These are phyloP conservation scores for Neonectria hederae DNA, from an alignment of 2,329 filamentous ascomycete genomes.

Conservation along the genomic window DNA sequence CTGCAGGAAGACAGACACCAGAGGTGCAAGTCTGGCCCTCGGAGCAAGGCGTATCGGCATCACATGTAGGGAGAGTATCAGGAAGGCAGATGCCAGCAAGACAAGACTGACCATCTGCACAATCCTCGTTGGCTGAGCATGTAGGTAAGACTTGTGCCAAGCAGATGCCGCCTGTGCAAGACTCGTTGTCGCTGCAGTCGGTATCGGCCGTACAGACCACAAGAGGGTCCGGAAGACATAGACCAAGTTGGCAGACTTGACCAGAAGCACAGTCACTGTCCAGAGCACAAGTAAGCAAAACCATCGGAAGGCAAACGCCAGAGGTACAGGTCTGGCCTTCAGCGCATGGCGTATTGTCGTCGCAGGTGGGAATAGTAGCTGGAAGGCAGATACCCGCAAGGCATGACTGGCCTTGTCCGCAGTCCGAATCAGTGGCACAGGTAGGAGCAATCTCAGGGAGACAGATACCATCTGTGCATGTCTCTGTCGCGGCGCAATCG, in stretches of 20 bases:
- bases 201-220: neutral
- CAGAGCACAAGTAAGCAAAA: neutral
- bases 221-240: neutral
- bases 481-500: neutral
- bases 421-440: slow-evolving; percentile 3
- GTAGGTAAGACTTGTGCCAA: neutral
- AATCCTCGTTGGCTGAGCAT: neutral
- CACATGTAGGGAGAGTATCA: neutral
- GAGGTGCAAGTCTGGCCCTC: neutral
- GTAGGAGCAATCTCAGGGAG: neutral
- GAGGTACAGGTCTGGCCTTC: neutral
- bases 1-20: neutral
- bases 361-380: neutral
- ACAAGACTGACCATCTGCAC: neutral
- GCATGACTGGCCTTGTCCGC: neutral
- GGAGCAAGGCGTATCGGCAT: neutral
- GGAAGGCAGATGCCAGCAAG: slow-evolving; percentile 12
- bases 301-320: neutral
- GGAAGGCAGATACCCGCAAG: slow-evolving; percentile 5
- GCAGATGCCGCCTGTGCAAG: neutral
- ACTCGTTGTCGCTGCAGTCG: neutral
- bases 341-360: neutral
- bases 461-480: slow-evolving; percentile 6
- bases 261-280: neutral
- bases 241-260: neutral